phyloP scores from a whole-genome alignment of 2,329 filamentous ascomycete genomes.

The Alternaria alternata region DNA sequence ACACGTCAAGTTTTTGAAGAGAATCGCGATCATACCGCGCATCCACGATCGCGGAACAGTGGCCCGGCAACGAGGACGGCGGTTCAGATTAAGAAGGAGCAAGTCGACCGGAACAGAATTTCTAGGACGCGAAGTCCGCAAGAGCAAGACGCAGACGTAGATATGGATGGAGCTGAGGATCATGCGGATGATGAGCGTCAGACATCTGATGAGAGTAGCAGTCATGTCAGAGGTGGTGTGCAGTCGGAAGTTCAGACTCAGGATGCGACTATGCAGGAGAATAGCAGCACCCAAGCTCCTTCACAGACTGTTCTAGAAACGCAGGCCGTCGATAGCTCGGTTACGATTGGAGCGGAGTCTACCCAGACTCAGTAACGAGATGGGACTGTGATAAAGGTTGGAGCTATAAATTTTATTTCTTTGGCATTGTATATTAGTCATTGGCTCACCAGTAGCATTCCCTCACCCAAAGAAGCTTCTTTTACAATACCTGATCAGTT shows the following conservation, averaged over 20 bases:
- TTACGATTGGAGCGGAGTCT: background rate
- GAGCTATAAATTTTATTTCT: background rate
- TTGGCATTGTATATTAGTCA: background rate
- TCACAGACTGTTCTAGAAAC: conserved; percentile 1
- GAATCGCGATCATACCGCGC: conserved; percentile 35
- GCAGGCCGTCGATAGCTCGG: background rate
- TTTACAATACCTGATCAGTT: background rate
- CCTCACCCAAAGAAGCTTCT: background rate
- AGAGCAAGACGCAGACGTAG: conserved; percentile 30
- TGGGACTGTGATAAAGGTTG: too few species aligned
- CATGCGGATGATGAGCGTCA: conserved; percentile 32
- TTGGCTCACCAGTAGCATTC: background rate
- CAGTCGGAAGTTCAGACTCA: background rate
- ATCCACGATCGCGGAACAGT: conserved; percentile 27
- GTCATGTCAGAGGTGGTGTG: background rate
- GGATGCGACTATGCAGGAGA: background rate
- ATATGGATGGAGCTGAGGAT: conserved; percentile 35
- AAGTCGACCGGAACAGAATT: conserved; percentile 20
- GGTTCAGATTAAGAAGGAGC: conserved; percentile 36
- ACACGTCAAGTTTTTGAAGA: conserved; percentile 44
- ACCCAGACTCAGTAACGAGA: background rate
- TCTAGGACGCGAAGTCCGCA: conserved; percentile 21
- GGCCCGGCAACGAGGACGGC: conserved; percentile 13
- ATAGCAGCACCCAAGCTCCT: background rate
- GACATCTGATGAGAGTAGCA: conserved; percentile 17